phyloP scores from a whole-genome alignment of 1,139 yeast species.

The Geotrichum citri-aurantii region DNA sequence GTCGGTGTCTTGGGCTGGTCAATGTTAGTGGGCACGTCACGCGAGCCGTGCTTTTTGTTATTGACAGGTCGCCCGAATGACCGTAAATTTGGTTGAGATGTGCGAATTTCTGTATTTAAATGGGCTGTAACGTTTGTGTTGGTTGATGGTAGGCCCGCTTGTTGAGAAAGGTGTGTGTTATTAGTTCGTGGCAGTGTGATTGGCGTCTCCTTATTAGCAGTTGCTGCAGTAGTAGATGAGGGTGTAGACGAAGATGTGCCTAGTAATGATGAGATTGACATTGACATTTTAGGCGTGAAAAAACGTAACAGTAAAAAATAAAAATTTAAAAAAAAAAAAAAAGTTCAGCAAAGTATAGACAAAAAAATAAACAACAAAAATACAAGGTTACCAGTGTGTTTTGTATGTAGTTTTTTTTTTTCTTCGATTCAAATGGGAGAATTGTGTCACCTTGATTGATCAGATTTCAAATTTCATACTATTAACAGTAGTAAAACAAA shows the following conservation, averaged over 20 bases:
- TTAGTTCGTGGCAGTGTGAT: background rate
- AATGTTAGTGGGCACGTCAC: background rate
- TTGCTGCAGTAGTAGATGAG: background rate
- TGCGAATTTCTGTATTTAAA: background rate
- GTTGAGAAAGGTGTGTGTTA: background rate
- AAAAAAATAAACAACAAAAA: too few species aligned
- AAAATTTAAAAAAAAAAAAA: background rate
- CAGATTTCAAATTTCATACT: background rate
- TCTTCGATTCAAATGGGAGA: too few species aligned
- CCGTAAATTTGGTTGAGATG: background rate
- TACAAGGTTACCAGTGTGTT: too few species aligned
- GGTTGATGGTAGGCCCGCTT: background rate
- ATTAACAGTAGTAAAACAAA: background rate
- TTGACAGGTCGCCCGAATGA: background rate
- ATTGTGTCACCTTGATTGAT: background rate
- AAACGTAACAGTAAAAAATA: background rate
- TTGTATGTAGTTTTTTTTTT: too few species aligned
- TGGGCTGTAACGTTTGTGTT: background rate
- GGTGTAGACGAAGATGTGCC: conserved; percentile 7
- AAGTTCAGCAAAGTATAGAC: background rate
- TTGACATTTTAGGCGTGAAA: conserved; percentile 14
- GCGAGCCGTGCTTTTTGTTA: background rate
- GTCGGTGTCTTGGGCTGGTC: conserved; percentile 8
- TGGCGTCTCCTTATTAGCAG: conserved; percentile 1
- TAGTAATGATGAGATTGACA: conserved; percentile 22